These are phyloP conservation scores for Penicillium sp. DNA, from an alignment of 2,329 filamentous ascomycete genomes.

Conservation along the genomic window DNA sequence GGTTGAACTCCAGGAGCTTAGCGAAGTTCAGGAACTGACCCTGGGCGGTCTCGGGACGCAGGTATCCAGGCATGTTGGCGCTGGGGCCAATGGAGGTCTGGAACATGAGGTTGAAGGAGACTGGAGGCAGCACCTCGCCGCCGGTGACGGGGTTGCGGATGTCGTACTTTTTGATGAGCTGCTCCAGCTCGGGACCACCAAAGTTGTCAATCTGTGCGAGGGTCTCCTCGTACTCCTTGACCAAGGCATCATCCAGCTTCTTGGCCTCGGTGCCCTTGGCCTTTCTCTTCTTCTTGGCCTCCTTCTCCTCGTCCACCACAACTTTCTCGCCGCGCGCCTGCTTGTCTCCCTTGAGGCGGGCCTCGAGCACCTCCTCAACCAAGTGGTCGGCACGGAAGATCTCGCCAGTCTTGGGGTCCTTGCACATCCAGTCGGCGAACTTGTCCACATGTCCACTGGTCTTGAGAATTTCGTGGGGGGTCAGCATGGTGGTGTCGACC, in stretches of 20 bases:
- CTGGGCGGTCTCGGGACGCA: slow-evolving; percentile 94
- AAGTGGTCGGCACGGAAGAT: slow-evolving; percentile 95
- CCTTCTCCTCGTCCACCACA: slow-evolving; percentile 67
- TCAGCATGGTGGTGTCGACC: slow-evolving; percentile 91
- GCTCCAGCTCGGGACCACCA: slow-evolving; percentile 78
- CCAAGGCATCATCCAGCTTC: slow-evolving; percentile 81
- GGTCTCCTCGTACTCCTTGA: slow-evolving; percentile 86
- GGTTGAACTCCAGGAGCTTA: slow-evolving; percentile 95
- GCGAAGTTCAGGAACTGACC: slow-evolving; percentile 97
- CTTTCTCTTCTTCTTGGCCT: slow-evolving; percentile 87
- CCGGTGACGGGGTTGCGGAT: slow-evolving; percentile 84
- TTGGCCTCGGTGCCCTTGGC: slow-evolving; percentile 73
- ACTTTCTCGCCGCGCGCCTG: slow-evolving; percentile 80
- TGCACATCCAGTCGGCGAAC: slow-evolving; percentile 99
- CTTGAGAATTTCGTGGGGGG: slow-evolving; percentile 90
- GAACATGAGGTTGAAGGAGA: slow-evolving; percentile 99
- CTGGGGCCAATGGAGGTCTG: slow-evolving; percentile 91
- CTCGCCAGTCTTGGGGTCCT: slow-evolving; percentile 95
- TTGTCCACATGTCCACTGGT: slow-evolving; percentile 96
- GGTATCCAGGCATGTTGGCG: slow-evolving; percentile 79
- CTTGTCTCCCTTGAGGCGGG: slow-evolving; percentile 83
- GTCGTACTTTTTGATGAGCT: slow-evolving; percentile 86
- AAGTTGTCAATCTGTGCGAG: slow-evolving; percentile 97
- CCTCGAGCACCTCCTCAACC: slow-evolving; percentile 89
- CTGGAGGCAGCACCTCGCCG: slow-evolving; percentile 72